Base-by-base conservation (phyloP, 257 asterid species). In the Ehretia macrophylla region DNA sequence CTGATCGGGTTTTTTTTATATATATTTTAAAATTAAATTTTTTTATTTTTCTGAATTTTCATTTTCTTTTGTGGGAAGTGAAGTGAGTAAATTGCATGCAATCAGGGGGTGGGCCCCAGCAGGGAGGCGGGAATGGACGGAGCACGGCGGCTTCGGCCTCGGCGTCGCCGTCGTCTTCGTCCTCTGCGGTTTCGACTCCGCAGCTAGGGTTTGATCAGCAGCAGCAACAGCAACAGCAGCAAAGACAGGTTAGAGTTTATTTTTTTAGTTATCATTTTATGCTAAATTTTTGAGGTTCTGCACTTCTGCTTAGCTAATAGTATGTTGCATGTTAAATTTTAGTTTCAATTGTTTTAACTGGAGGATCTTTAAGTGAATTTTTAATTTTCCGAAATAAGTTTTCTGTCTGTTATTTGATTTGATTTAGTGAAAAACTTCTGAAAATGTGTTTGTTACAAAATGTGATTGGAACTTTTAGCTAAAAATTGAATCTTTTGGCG, bases 61-160 rank as follows among this genome's bases (percentile, higher is more conserved):
- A 0, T 12, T 55, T 23, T n/a, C n/a, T 39, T 55, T 23, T 64
- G 56, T 49, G 53, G 14, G 11, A 46, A 44, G 38, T 42, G 47
- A 40, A 12, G 54, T 60, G 51, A 32, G 56, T 32, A 46, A 55
- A 27, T 67, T 61, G 72, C 67, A 91, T 91, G 98, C 96, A 91
- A 69, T 85, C 96, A 52, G 57, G 67, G 98, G 94, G n/a, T 64
- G 95, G 95, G 62, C 80, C 82, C 72, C 94, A 83, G 77, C 95
- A 85, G 69, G 94, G 93, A 50, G 88, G 91, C 27, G 90, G 95
- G 51, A 95, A 83, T 79, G 98, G 95, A 56, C 89, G 95, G 81
- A 79, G 62, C 52, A 75, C 85, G 66, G 96, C 85, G 48, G 92
- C 84, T 4, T 81, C 89, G 0, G 84, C 95, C 35, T 79, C 90